These are phyloP conservation scores for Smallanthus sonchifolius DNA, from an alignment of 129 eudicot genomes.

Conservation along the genomic window DNA sequence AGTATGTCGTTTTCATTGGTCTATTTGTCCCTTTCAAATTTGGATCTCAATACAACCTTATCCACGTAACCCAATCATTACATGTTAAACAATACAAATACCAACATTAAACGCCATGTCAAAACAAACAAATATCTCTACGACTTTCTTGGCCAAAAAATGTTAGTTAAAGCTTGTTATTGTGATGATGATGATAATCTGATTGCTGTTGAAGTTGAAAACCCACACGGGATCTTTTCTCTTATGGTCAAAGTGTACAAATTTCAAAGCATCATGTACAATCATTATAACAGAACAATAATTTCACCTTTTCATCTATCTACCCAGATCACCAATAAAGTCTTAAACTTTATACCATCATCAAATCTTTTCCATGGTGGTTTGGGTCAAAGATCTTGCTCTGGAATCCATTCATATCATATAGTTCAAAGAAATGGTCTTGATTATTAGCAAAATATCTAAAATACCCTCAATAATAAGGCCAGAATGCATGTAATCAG, in stretches of 20 bases:
- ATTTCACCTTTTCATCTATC: background rate
- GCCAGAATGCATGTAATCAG: background rate
- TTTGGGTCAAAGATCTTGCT: conserved; percentile 9
- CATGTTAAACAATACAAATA: conserved; percentile 11
- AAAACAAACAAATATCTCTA: background rate
- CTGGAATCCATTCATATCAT: background rate
- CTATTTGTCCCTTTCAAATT: conserved; percentile 7
- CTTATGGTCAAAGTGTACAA: conserved; percentile 27
- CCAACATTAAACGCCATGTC: conserved; percentile 3
- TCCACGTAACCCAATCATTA: conserved; percentile 19
- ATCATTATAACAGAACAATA: background rate
- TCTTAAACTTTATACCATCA: conserved; percentile 17
- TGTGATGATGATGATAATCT: conserved; percentile 1
- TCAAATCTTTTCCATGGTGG: conserved; percentile 2
- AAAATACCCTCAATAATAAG: background rate
- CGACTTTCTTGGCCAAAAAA: no score
- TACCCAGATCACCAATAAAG: no score
- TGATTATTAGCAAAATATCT: background rate
- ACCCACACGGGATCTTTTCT: conserved; percentile 21
- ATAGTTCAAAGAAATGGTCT: background rate
- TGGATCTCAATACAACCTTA: conserved; percentile 5
- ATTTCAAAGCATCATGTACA: conserved; percentile 22
- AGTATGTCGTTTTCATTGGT: conserved; percentile 3
- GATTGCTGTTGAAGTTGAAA: conserved; percentile 28
- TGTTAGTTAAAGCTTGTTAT: conserved; percentile 5